Evolutionary conservation across 441 rosid genomes (phyloP), one percentile per base, ranked within the genome.

Genomic region (Dalechampia spathulata): DNA sequence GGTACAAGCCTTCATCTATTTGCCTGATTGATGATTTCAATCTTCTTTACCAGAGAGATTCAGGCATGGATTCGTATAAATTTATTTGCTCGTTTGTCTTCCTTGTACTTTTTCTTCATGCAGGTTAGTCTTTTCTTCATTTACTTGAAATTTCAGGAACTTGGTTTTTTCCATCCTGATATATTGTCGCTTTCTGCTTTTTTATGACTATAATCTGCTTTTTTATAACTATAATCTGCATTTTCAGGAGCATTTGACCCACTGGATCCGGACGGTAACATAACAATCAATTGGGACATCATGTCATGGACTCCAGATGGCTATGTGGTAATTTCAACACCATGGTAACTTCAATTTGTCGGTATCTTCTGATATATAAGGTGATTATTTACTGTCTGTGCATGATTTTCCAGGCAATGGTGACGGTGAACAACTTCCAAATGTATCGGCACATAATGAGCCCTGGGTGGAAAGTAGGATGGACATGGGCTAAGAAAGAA

Each of bases 401-500:
- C n/a, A 20, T 44, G 13, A 11, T 22, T 11, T 43, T 61, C 36
- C 75, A 84, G 95, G 92, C 90, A 25, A 66, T 59, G 0, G 87
- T 88, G 34, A 74, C 77, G 0, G 55, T 89, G 62, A 77, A 72
- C 77, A 88, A 85, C 66, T 78, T 73, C 64, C 96, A 88, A 68
- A 66, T 72, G 67, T 83, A 76, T 60, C 77, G 90, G 28, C 96
- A 83, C 75, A 87, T 88, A 52, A 72, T 58, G 70, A 79, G 59
- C 64, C 94, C 94, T 0, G 90, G 96, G 0, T 88, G 94, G 94
- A 83, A 75, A 37, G 19, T 85, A 15, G 82, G 87, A 5, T 88
- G 96, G 96, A 73, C 80, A 55, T 88, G 94, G 96, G 87, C 90
- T n/a, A 83, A 83, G 64, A 83, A 83, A 61, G 91, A 85, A 63